These are phyloP conservation scores for Begonia masoniana DNA, from an alignment of 306 rosid species.

Conservation along the genomic window DNA sequence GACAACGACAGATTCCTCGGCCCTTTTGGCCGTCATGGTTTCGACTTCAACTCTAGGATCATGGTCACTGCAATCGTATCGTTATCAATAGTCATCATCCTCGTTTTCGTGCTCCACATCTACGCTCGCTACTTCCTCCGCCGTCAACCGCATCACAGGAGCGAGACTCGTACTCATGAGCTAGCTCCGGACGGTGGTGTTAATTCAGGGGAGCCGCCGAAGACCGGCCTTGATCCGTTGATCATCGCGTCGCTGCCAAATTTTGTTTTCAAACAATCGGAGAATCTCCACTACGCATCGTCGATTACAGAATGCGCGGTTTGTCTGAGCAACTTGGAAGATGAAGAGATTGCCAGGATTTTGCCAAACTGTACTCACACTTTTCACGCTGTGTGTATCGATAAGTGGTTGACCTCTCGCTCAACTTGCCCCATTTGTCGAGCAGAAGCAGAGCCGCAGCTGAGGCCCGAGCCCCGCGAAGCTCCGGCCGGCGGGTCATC, in stretches of 20 bases:
- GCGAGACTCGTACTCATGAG: background rate
- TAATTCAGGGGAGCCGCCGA: background rate
- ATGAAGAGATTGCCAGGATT: slow-evolving; percentile 15
- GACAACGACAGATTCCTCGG: too few relatives aligned
- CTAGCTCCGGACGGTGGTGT: background rate
- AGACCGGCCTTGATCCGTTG: slow-evolving; percentile 19
- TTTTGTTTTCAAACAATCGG: slow-evolving; percentile 1
- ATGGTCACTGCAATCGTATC: background rate
- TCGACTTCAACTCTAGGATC: background rate
- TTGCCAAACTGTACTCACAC: slow-evolving; percentile 33
- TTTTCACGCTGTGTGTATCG: slow-evolving; percentile 38
- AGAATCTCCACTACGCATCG: background rate
- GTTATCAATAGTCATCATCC: background rate
- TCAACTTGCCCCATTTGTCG: slow-evolving; percentile 39
- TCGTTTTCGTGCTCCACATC: background rate
- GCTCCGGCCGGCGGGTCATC: background rate
- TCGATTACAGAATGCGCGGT: slow-evolving; percentile 22
- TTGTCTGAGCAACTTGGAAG: slow-evolving; percentile 21
- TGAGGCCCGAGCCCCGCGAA: background rate
- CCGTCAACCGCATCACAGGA: background rate
- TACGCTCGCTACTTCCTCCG: background rate
- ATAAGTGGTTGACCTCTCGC: slow-evolving; percentile 26
- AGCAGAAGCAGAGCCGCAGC: slow-evolving; percentile 12
- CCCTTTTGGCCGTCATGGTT: too few relatives aligned
- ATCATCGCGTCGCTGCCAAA: slow-evolving; percentile 31